Base-by-base conservation (phyloP, 169 alveolate species). In the Eimeria praecox region DNA sequence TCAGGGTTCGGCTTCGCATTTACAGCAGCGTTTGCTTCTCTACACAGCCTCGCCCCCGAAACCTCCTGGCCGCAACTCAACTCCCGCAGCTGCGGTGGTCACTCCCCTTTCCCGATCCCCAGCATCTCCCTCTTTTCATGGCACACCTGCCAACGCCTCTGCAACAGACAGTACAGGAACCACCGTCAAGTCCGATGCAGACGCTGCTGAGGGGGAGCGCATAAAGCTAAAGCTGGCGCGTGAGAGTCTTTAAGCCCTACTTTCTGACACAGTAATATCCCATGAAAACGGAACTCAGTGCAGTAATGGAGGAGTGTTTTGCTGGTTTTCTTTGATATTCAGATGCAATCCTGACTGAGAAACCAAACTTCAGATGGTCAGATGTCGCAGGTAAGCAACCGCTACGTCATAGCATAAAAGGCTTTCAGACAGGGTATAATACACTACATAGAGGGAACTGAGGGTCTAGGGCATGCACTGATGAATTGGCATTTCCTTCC, bases 291-390 rank as follows among this genome's bases (percentile, higher is more conserved):
- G 89, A 24, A 49, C 64, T 40, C 40, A 9, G 66, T 40, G 89
- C 89, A 30, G 0, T 0, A 4, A 24, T 46, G 42, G 6, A 20
- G 38, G 12, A 35, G 71, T 44, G 27, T 0, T 88, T 16, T 38
- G 80, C 88, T 22, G 80, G 12, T 0, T 87, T 87, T 18, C 59
- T 20, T 20, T 10, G n/a, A 20, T 12, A 22, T 38, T 77, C 96
- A 95, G 97, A 90, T 62, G 97, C 97, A 33, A 95, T 95, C 33
- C 87, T 95, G 27, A 96, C 98, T 24, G 99, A 98, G 93, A 98
- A 97, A 75, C 99, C 99, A 9, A 98, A 98, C 85, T 99, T 98
- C 35, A 96, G 96, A 42, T 98, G 99, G 99, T 96, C 96, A 46
- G 99, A 98, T 95, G 98, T 98, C 18, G 99, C 99, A 20, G 99